Evolutionary conservation across 106 monocot species (phyloP), one percentile per base, ranked within the genome.

Genomic region (Dendrobium huoshanense): DNA sequence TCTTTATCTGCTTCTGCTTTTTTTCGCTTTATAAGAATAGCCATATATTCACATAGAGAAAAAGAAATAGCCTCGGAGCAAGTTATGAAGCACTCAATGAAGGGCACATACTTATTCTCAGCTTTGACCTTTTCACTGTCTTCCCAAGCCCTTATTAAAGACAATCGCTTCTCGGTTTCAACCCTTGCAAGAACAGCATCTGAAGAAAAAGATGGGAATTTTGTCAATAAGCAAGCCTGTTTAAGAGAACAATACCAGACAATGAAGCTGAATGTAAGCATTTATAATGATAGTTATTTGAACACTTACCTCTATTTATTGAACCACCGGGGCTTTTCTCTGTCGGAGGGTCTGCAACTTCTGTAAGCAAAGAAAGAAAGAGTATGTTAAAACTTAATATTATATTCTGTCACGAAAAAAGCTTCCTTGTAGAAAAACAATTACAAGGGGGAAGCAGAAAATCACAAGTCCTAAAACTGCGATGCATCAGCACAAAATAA

Each of bases 141-240:
- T 77, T 91, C 90, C 90, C 90, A 91, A 51, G 90, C 90, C 65
- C 33, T 86, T 79, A 88, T 91, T 74, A 91, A 80, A 47, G 90
- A 86, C 77, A 84, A 55, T 45, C 86, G 82, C 80, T 91, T 91
- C 81, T 91, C 90, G 10, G 84, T 91, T 80, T 81, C 86, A 37
- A 91, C 77, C 45, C 84, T 81, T 48, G 86, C 68, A 84, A 91
- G 90, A 88, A 83, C 81, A 65, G 82, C 79, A 86, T 91, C 88
- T 88, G 79, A 13, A 44, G 8, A 59, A 29, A 33, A 19, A 16
- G 48, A n/a, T 25, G 77, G 9, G 37, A 49, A 20, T 45, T 22
- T 41, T 5, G 19, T 20, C 49, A 5, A 37, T 79, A 4, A 3
- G 65, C 75, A 1, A 3, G 65, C 75, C 40, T 56, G 8, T 20